These are phyloP conservation scores for Cystobasidium slooffiae DNA, from an alignment of 1,284 basidiomycete species.

Conservation along the genomic window DNA sequence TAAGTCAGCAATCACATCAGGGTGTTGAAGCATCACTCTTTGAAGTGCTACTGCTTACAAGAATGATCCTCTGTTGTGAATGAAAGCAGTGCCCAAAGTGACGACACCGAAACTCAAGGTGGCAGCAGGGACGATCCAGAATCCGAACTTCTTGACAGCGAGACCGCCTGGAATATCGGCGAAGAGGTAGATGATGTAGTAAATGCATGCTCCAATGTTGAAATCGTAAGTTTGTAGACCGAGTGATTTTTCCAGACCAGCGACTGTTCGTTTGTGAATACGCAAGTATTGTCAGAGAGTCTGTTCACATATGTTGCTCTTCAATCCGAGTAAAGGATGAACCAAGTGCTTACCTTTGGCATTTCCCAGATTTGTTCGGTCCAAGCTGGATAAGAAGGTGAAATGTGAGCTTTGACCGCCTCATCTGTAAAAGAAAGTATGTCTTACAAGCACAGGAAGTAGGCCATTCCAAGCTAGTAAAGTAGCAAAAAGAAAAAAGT, in stretches of 20 bases:
- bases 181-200: constrained; percentile 44
- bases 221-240: constrained; percentile 40
- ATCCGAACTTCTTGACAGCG: constrained; percentile 49
- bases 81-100: constrained; percentile 51
- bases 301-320: too few species aligned
- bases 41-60: constrained; percentile 15
- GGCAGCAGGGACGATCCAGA: constrained; percentile 47
- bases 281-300: not conserved
- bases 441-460: constrained; percentile 34
- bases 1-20: not conserved
- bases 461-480: constrained; percentile 33
- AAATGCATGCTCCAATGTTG: constrained; percentile 43
- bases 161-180: constrained; percentile 52
- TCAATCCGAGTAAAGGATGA: not conserved
- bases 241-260: constrained; percentile 39
- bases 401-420: not conserved
- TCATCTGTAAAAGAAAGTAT: too few species aligned
- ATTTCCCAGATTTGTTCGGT: constrained; percentile 40
- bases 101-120: constrained; percentile 49
- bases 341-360: constrained; percentile 20
- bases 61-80: constrained; percentile 48
- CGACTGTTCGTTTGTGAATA: constrained; percentile 4
- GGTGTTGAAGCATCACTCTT: not conserved
- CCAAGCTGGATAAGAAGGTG: constrained; percentile 3
- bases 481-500: not conserved